Percentiles rank a stretch among this genome's conserved stretches.
These are phyloP conservation scores for Diophrys sp. DNA, from an alignment of 73 alveolate species.

Conservation along the genomic window DNA sequence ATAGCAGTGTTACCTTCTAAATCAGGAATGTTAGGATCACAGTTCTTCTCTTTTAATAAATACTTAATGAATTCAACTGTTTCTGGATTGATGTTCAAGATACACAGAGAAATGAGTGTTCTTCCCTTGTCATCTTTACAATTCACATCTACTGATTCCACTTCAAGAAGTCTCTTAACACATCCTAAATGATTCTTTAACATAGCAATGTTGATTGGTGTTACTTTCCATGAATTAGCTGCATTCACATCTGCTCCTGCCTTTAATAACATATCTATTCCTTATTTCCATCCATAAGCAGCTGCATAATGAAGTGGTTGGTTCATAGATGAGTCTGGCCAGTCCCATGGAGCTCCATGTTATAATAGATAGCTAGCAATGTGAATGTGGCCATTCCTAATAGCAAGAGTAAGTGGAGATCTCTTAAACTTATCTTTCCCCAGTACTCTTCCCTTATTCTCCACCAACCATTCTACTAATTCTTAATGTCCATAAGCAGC, in stretches of 20 bases:
- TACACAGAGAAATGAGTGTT: slow-evolving; percentile 79
- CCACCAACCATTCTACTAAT: slow-evolving; percentile 60
- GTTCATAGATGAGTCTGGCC: slow-evolving; percentile 88
- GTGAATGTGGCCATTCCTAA: slow-evolving; percentile 86
- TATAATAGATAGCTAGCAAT: slow-evolving; percentile 75
- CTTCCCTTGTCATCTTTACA: slow-evolving; percentile 94
- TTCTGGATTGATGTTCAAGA: slow-evolving; percentile 64
- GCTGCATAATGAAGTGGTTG: slow-evolving; percentile 97
- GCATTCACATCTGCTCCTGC: slow-evolving; percentile 96
- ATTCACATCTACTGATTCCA: slow-evolving; percentile 82
- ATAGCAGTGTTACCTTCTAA: slow-evolving; percentile 78
- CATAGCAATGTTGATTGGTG: slow-evolving; percentile 93
- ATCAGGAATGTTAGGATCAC: slow-evolving; percentile 90
- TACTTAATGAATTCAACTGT: slow-evolving; percentile 72
- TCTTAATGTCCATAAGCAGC: slow-evolving; percentile 70
- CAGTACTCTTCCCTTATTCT: slow-evolving; percentile 61
- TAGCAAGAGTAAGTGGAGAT: slow-evolving; percentile 75
- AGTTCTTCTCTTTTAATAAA: slow-evolving; percentile 77
- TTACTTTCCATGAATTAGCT: slow-evolving; percentile 89
- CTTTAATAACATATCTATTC: slow-evolving; percentile 72
- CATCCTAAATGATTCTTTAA: slow-evolving; percentile 84
- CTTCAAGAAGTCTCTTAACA: slow-evolving; percentile 82
- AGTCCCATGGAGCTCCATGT: slow-evolving; percentile 90
- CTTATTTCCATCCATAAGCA: slow-evolving; percentile 90
- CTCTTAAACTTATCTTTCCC: slow-evolving; percentile 75